phyloP scores from a whole-genome alignment of 805 yeast genomes.

The Ogataea neopini region DNA sequence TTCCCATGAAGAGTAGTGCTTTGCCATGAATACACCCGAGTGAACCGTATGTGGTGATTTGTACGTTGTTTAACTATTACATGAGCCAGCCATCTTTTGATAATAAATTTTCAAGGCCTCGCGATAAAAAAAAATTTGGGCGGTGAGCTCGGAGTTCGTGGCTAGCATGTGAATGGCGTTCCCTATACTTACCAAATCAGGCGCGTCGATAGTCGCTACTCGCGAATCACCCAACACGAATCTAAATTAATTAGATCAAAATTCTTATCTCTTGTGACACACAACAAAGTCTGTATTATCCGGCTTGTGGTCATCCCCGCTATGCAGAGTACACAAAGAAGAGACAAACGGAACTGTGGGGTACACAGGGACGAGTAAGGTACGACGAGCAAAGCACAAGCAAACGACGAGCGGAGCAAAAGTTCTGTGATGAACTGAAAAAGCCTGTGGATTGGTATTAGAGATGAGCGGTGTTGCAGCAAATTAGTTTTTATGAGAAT shows the following conservation, averaged over 20 bases:
- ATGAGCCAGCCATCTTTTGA: constrained; percentile 3
- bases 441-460: too few relatives aligned
- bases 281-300: neutral
- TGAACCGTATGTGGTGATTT: too few relatives aligned
- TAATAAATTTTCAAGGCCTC: neutral
- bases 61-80: too few relatives aligned
- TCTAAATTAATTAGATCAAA: neutral
- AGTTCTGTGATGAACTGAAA: too few relatives aligned
- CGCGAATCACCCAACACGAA: too few relatives aligned
- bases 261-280: neutral
- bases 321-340: neutral
- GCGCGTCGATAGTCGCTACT: neutral
- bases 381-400: too few relatives aligned
- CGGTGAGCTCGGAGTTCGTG: constrained; percentile 2
- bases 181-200: neutral
- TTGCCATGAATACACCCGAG: too few relatives aligned
- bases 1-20: too few relatives aligned
- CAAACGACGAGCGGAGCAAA: too few relatives aligned
- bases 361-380: too few relatives aligned
- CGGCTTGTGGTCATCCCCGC: neutral
- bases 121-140: neutral
- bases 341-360: neutral
- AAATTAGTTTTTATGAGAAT: too few relatives aligned
- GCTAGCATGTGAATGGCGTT: neutral
- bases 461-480: too few relatives aligned